phyloP scores from a whole-genome alignment of 2,329 filamentous ascomycete species.

The Parastagonospora avenae region DNA sequence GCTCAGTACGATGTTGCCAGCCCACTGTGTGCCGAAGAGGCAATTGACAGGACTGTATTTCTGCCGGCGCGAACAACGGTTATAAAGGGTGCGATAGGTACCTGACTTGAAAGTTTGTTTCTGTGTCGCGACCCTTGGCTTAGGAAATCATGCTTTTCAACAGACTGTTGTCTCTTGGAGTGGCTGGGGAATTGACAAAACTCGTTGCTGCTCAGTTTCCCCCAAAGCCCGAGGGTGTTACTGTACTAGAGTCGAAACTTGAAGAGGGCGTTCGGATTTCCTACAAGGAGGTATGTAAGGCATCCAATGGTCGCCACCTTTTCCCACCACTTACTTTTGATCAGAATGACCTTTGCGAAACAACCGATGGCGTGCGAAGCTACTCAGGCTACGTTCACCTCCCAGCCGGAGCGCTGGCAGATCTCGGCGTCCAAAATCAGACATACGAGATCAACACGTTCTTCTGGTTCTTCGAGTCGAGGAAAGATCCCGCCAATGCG shows the following conservation, averaged over 20 bases:
- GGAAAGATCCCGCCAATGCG: slow-evolving; percentile 60
- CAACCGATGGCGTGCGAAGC: slow-evolving; percentile 59
- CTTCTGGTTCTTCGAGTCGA: slow-evolving; percentile 69
- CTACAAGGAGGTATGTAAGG: slow-evolving; percentile 49
- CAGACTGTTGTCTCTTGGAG: slow-evolving; percentile 14
- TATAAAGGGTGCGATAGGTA: neutral
- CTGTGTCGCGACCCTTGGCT: neutral
- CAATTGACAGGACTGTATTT: neutral
- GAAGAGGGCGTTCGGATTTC: slow-evolving; percentile 49
- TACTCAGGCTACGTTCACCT: slow-evolving; percentile 67
- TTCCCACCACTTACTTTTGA: neutral
- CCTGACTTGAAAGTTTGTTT: neutral
- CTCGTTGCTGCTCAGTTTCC: slow-evolving; percentile 45
- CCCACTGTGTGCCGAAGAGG: neutral
- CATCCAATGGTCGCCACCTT: neutral
- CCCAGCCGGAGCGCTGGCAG: slow-evolving; percentile 52
- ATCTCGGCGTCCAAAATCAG: slow-evolving; percentile 46
- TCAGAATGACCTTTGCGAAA: slow-evolving; percentile 59
- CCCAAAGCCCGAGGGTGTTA: slow-evolving; percentile 44
- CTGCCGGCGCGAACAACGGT: neutral
- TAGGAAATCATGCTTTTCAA: slow-evolving; percentile 11
- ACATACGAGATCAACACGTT: slow-evolving; percentile 60
- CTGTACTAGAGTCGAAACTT: slow-evolving; percentile 46
- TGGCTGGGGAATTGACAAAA: slow-evolving; percentile 17
- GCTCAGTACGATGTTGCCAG: slow-evolving; percentile 14